phyloP scores from a whole-genome alignment of 2,329 filamentous ascomycete genomes.

The Elsinoe necatrix region DNA sequence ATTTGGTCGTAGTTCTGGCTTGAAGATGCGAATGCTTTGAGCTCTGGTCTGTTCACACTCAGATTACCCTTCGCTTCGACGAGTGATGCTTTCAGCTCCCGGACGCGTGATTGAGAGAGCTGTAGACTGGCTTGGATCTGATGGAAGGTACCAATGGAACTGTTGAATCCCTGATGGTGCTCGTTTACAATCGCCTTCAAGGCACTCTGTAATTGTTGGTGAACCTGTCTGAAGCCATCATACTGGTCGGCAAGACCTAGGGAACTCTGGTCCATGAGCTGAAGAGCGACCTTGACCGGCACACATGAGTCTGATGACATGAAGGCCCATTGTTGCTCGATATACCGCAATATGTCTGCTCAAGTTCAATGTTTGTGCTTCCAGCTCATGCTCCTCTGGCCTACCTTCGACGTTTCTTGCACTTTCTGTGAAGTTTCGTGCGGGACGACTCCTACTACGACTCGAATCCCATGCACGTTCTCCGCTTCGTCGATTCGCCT shows the following conservation, averaged over 20 bases:
- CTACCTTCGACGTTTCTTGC: constrained; percentile 37
- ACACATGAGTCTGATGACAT: constrained; percentile 85
- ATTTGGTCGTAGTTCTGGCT: constrained; percentile 89
- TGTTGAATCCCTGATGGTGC: constrained; percentile 98
- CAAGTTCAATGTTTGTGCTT: constrained; percentile 15
- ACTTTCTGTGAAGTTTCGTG: constrained; percentile 29
- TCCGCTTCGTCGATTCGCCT: constrained; percentile 34
- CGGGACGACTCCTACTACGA: constrained; percentile 27
- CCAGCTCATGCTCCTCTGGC: constrained; percentile 18
- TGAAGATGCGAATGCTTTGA: constrained; percentile 78
- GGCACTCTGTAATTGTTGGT: constrained; percentile 82
- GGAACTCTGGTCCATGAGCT: constrained; percentile 88
- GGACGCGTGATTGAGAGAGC: constrained; percentile 75
- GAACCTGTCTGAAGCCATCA: constrained; percentile 71
- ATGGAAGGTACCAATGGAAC: constrained; percentile 96
- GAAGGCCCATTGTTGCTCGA: constrained; percentile 82
- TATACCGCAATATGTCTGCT: constrained; percentile 63
- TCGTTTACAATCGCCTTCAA: constrained; percentile 95
- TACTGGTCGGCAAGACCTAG: constrained; percentile 87
- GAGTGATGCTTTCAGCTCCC: constrained; percentile 74
- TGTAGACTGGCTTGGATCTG: constrained; percentile 95
- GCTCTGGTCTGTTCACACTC: constrained; percentile 76
- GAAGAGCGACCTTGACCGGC: constrained; percentile 87
- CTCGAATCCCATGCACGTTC: constrained; percentile 25
- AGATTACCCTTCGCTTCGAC: constrained; percentile 71